These are phyloP conservation scores for Penicillium aurantiogriseum DNA, from an alignment of 2,329 filamentous ascomycete genomes.

Conservation along the genomic window DNA sequence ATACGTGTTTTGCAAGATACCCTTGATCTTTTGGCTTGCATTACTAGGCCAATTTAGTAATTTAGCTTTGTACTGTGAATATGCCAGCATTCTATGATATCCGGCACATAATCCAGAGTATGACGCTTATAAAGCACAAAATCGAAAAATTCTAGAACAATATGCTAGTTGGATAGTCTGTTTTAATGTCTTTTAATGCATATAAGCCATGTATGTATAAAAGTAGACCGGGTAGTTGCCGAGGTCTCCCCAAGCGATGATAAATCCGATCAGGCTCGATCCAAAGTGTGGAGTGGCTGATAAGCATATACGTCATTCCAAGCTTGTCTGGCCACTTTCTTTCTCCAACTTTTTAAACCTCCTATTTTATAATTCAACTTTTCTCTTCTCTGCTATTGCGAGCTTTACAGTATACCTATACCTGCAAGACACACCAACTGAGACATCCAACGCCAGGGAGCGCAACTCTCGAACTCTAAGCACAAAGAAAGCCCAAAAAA, in stretches of 20 bases:
- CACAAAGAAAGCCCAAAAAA: neutral
- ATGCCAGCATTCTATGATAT: neutral
- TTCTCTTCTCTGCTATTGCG: neutral
- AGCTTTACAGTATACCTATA: neutral
- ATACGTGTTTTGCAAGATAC: constrained; percentile 16
- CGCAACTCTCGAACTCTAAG: neutral
- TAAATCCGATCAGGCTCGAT: constrained; percentile 3
- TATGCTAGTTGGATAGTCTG: neutral
- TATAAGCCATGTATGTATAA: neutral
- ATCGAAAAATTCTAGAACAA: neutral
- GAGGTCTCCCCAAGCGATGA: neutral
- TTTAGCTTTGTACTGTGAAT: neutral
- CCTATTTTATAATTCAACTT: neutral
- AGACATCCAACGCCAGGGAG: constrained; percentile 16
- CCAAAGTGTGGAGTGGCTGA: neutral
- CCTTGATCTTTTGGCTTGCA: constrained; percentile 3
- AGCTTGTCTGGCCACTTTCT: neutral
- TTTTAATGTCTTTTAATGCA: neutral
- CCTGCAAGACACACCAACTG: neutral
- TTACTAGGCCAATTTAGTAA: neutral
- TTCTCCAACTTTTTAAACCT: neutral
- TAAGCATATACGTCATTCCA: neutral
- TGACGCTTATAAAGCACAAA: too few species aligned
- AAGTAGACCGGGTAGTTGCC: neutral
- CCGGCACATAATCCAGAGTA: neutral